Percentiles rank a stretch among this genome's conserved stretches.
Evolutionary conservation across 2,329 filamentous ascomycete genomes (phyloP).

Genomic region (Fusarium beomiforme): DNA sequence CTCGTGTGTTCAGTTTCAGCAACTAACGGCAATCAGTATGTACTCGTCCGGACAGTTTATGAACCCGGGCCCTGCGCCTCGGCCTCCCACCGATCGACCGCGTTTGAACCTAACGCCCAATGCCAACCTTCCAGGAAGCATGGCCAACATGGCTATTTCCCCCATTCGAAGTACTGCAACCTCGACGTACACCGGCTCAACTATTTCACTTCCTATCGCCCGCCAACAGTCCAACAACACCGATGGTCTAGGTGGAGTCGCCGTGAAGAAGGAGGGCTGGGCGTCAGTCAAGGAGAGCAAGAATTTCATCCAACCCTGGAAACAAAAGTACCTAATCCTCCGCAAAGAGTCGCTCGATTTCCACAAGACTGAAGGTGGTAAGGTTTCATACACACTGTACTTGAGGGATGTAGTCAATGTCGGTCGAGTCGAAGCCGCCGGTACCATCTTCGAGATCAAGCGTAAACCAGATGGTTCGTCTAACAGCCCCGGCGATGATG

Average conservation of each 20-base stretch:
- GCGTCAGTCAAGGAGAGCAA: slow-evolving; percentile 91
- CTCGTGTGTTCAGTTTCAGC: not conserved
- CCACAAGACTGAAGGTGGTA: slow-evolving; percentile 88
- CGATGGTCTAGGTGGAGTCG: slow-evolving; percentile 73
- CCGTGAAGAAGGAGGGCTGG: slow-evolving; percentile 83
- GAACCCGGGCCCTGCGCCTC: slow-evolving; percentile 95
- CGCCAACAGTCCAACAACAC: slow-evolving; percentile 69
- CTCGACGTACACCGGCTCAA: slow-evolving; percentile 57
- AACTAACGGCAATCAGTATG: slow-evolving; percentile 53
- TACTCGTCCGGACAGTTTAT: slow-evolving; percentile 80
- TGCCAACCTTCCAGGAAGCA: slow-evolving; percentile 78
- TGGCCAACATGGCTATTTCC: slow-evolving; percentile 81
- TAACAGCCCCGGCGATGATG: slow-evolving; percentile 78
- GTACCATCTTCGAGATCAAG: slow-evolving; percentile 94
- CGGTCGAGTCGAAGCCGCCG: slow-evolving; percentile 88
- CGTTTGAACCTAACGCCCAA: slow-evolving; percentile 83
- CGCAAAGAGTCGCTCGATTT: slow-evolving; percentile 95
- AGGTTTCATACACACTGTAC: slow-evolving; percentile 85
- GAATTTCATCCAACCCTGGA: slow-evolving; percentile 86
- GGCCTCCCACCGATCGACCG: slow-evolving; percentile 85
- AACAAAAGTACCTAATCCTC: slow-evolving; percentile 89
- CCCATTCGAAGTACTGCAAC: slow-evolving; percentile 73
- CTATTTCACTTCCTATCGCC: slow-evolving; percentile 76
- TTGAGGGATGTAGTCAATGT: slow-evolving; percentile 91
- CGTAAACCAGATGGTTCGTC: slow-evolving; percentile 75